These are phyloP conservation scores for Colletotrichum endophyticum DNA, from an alignment of 2,329 filamentous ascomycete genomes.

Conservation along the genomic window DNA sequence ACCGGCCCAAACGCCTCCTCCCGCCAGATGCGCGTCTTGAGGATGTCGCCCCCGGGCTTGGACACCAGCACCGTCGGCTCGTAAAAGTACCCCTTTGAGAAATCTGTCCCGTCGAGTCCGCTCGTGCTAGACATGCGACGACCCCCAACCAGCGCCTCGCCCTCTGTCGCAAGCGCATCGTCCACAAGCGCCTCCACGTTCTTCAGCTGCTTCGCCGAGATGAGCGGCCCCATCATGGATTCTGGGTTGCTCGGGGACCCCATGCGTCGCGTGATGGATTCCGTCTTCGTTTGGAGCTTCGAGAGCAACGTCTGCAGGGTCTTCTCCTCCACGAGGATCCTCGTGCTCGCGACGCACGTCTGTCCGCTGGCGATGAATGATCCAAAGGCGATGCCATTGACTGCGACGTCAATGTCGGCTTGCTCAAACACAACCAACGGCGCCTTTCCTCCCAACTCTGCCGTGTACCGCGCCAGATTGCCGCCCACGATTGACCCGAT, in stretches of 20 bases:
- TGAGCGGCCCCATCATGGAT: slow-evolving; percentile 69
- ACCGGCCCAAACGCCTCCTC: slow-evolving; percentile 88
- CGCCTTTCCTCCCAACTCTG: slow-evolving; percentile 75
- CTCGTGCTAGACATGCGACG: slow-evolving; percentile 52
- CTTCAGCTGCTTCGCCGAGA: slow-evolving; percentile 66
- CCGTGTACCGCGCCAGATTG: slow-evolving; percentile 73
- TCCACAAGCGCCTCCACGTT: slow-evolving; percentile 71
- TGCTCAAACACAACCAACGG: slow-evolving; percentile 71
- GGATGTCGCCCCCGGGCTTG: slow-evolving; percentile 62
- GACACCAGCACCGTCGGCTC: slow-evolving; percentile 74
- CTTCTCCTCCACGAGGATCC: slow-evolving; percentile 74
- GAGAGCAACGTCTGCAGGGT: slow-evolving; percentile 70
- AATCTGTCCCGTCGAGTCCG: slow-evolving; percentile 53
- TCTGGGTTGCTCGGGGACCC: slow-evolving; percentile 60
- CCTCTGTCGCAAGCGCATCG: slow-evolving; percentile 62
- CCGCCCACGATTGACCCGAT: slow-evolving; percentile 70
- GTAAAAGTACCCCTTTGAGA: slow-evolving; percentile 73
- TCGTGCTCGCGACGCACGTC: slow-evolving; percentile 72
- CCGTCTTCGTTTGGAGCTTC: slow-evolving; percentile 67
- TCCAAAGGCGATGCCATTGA: slow-evolving; percentile 70
- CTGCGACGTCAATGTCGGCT: slow-evolving; percentile 68
- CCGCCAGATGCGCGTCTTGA: slow-evolving; percentile 74
- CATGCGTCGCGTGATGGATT: slow-evolving; percentile 58
- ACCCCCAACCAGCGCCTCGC: slow-evolving; percentile 48
- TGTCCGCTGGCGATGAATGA: slow-evolving; percentile 61